Evolutionary conservation across 805 yeast genomes (phyloP), one percentile per base, ranked within the genome.

Genomic region (Starmerella sp.): DNA sequence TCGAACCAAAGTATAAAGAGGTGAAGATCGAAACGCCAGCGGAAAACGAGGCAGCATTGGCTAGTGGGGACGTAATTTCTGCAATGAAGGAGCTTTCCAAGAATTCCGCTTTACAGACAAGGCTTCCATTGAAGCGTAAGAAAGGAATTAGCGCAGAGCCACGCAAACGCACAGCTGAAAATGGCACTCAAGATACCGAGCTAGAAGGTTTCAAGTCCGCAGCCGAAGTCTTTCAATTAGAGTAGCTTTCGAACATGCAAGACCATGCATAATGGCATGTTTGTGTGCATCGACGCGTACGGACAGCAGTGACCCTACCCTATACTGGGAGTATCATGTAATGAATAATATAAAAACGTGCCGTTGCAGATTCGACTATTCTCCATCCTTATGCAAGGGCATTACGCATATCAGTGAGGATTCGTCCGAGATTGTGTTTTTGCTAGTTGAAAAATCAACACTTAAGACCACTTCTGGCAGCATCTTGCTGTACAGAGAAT

Each of bases 371-470:
- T 22, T 22, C 22, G 22, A 22, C 22, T 61, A 60, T 62, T 75
- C 77, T 70, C 71, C 76, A 86, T 90, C 97, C 84, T 91, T 91
- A 88, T 91, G 97, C 98, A 85, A 84, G 98, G 97, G 97, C 96
- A 91, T 89, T 91, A 93, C 97, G 96, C 95, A 95, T 88, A 89
- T 91, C 97, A 90, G 96, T 91, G 98, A 91, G 97, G 98, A 93
- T 89, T 90, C 96, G 96, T 93, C 98, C 97, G 98, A 91, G 98
- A 89, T 90, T 95, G 95, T 91, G 97, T 93, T 87, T 91, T 91
- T 91, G 98, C 98, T 91, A 95, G 97, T 91, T 93, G 97, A 93
- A 91, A 93, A 87, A 90, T 87, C 81, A 82, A 84, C 85, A 93
- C 90, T 80, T 36, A 48, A 28, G 91, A 90, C 95, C 77, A 78